phyloP scores from a whole-genome alignment of 768 basidiomycete genomes.

The Rossbeevera mucosa region DNA sequence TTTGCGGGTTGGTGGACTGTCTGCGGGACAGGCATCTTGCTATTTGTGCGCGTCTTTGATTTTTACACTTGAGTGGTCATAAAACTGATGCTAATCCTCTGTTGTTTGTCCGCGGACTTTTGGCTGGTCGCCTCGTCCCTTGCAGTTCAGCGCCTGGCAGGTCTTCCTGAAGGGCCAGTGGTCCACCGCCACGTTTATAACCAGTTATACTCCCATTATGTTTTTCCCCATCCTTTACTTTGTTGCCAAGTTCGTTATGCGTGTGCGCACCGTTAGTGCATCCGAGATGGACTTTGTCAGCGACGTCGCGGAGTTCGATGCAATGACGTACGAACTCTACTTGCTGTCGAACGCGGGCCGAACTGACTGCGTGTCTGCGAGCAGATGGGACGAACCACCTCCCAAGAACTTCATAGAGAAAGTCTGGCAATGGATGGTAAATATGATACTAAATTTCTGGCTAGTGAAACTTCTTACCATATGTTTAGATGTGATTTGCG shows the following conservation, averaged over 20 bases:
- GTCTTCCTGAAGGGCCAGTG: slow-evolving; percentile 39
- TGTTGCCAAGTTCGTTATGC: slow-evolving; percentile 18
- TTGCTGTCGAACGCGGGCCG: background rate
- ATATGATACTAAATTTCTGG: background rate
- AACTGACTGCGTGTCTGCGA: background rate
- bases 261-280: background rate
- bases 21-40: slow-evolving; percentile 21
- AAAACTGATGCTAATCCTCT: background rate
- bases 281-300: slow-evolving; percentile 26
- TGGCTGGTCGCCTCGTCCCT: background rate
- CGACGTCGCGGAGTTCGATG: slow-evolving; percentile 26
- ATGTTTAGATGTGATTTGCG: slow-evolving; percentile 7
- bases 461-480: background rate
- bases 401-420: slow-evolving; percentile 25
- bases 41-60: slow-evolving; percentile 32
- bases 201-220: slow-evolving; percentile 38
- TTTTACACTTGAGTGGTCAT: background rate
- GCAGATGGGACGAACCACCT: slow-evolving; percentile 24
- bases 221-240: slow-evolving; percentile 48
- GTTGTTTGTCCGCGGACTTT: background rate
- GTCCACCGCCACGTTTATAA: slow-evolving; percentile 38
- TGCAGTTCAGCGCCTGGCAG: slow-evolving; percentile 38
- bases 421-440: slow-evolving; percentile 27
- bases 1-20: slow-evolving; percentile 37
- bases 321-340: slow-evolving; percentile 15